Percentiles rank a stretch among this genome's conserved stretches.
These are phyloP conservation scores for Magnolia sinica DNA, from an alignment of 164 flowering plant genomes.

Conservation along the genomic window DNA sequence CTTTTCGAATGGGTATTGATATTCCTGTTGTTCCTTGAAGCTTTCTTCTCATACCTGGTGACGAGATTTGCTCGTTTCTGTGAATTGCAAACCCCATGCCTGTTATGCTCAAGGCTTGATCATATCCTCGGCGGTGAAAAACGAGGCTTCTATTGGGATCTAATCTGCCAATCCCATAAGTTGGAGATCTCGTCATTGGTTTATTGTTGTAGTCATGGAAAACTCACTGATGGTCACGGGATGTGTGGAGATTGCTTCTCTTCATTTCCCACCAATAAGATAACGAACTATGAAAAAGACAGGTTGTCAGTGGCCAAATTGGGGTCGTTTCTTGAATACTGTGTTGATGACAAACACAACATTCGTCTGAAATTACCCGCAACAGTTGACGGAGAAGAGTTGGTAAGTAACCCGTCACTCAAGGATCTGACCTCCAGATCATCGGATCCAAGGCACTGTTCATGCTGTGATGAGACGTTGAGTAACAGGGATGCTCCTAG, in stretches of 20 bases:
- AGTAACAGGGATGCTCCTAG: constrained; percentile 29
- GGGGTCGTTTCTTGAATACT: constrained; percentile 51
- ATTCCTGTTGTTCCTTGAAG: constrained; percentile 57
- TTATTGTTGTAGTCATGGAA: constrained; percentile 47
- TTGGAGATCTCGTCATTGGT: constrained; percentile 55
- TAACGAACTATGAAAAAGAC: constrained; percentile 43
- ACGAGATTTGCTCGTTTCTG: constrained; percentile 65
- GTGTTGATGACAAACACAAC: constrained; percentile 42
- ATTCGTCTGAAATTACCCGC: constrained; percentile 2
- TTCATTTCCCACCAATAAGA: constrained; percentile 34
- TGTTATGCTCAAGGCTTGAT: constrained; percentile 82
- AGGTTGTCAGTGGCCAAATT: constrained; percentile 38
- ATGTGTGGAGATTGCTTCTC: constrained; percentile 62
- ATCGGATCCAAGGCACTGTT: constrained; percentile 27
- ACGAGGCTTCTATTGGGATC: constrained; percentile 53
- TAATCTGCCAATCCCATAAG: constrained; percentile 49
- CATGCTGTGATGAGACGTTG: constrained; percentile 56
- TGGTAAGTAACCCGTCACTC: constrained; percentile 17
- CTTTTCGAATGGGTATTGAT: constrained; percentile 80
- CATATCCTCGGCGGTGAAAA: constrained; percentile 41
- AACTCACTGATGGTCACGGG: constrained; percentile 44
- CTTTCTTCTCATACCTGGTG: constrained; percentile 55
- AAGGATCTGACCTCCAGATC: constrained; percentile 12
- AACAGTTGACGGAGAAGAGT: background rate
- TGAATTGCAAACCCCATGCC: constrained; percentile 62